Conservation (phyloP, 768 basidiomycete species). For the Boletus reticuloceps region DNA sequence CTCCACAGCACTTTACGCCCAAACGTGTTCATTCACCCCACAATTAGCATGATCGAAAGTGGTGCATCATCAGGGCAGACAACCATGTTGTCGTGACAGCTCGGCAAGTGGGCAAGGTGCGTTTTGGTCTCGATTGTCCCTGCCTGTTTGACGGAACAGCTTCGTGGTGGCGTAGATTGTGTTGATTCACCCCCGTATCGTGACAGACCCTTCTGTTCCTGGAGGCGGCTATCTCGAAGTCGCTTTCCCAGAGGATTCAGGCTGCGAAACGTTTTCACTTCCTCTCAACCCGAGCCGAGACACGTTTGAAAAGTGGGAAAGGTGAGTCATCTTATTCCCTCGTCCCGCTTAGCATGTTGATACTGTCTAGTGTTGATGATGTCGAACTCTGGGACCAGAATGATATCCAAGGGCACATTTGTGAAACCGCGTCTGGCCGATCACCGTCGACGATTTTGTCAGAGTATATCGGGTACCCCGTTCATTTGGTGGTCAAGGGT, state of each 20-base stretch:
- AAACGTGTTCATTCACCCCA: background rate
- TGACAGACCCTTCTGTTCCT: conserved; percentile 42
- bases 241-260: conserved; percentile 58
- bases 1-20: background rate
- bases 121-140: background rate
- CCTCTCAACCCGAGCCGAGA: conserved; percentile 56
- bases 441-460: conserved; percentile 58
- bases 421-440: conserved; percentile 40
- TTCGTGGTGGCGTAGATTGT: conserved; percentile 50
- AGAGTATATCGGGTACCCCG: conserved; percentile 56
- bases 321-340: conserved; percentile 39
- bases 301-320: conserved; percentile 49
- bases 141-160: background rate
- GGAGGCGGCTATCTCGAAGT: conserved; percentile 52
- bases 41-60: conserved; percentile 65
- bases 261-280: conserved; percentile 54
- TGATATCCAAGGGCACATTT: conserved; percentile 66
- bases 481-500: conserved; percentile 69
- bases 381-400: conserved; percentile 47
- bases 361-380: conserved; percentile 46
- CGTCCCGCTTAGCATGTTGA: background rate
- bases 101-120: conserved; percentile 58
- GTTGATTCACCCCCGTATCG: conserved; percentile 57
- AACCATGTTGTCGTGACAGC: conserved; percentile 62
- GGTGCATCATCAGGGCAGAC: conserved; percentile 62